Evolutionary conservation across 1,284 basidiomycete species (phyloP).

Genomic region (Marasmius sp.): DNA sequence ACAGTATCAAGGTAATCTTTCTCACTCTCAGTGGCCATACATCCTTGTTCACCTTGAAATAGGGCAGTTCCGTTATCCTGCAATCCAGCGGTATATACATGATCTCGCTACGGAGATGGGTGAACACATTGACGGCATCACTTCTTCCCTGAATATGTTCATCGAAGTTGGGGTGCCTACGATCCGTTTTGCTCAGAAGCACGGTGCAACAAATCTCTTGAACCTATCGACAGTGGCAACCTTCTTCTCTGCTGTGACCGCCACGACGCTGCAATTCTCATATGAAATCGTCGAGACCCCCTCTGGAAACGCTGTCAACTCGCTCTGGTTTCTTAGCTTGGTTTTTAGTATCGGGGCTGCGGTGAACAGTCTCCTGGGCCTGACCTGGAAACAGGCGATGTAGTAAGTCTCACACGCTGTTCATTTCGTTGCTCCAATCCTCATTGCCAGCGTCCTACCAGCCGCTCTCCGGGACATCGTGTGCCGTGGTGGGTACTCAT

Average conservation of each 20-base stretch:
- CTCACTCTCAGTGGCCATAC: background rate
- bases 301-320: constrained; percentile 55
- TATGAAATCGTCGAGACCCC: constrained; percentile 38
- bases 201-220: constrained; percentile 65
- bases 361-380: constrained; percentile 69
- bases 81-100: constrained; percentile 71
- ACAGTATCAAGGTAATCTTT: constrained; percentile 53
- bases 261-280: constrained; percentile 69
- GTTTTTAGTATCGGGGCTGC: constrained; percentile 77
- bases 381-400: constrained; percentile 79
- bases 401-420: constrained; percentile 49
- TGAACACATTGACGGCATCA: constrained; percentile 67
- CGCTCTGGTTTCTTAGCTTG: constrained; percentile 72
- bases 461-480: constrained; percentile 53
- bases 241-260: constrained; percentile 77
- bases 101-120: constrained; percentile 69
- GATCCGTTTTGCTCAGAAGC: constrained; percentile 73
- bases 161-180: constrained; percentile 75
- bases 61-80: constrained; percentile 70
- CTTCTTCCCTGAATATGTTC: constrained; percentile 62
- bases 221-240: constrained; percentile 75
- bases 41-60: constrained; percentile 4
- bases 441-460: constrained; percentile 15
- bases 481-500: constrained; percentile 82
- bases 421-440: constrained; percentile 5